These are phyloP conservation scores for Xylaria sp. DNA, from an alignment of 2,329 filamentous ascomycete genomes.

Conservation along the genomic window DNA sequence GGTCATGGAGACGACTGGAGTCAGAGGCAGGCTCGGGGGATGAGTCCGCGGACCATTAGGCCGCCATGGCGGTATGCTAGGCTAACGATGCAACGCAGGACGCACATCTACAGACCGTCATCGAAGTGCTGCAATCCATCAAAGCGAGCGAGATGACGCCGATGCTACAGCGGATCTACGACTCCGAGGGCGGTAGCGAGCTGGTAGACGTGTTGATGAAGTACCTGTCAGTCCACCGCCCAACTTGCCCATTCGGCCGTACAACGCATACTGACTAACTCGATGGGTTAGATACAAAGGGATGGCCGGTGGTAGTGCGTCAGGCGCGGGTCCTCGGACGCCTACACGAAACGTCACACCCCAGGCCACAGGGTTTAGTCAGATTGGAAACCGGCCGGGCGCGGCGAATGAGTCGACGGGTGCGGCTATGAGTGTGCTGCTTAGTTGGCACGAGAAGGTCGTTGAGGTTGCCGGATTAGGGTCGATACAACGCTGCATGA, in stretches of 20 bases:
- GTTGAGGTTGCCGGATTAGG: conserved; percentile 92
- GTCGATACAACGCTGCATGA: conserved; percentile 93
- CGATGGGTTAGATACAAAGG: conserved; percentile 76
- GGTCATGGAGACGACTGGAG: conserved; percentile 9
- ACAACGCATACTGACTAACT: conserved; percentile 19
- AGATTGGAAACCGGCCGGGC: conserved; percentile 65
- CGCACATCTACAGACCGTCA: conserved; percentile 82
- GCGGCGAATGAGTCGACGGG: conserved; percentile 71
- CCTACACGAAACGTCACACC: conserved; percentile 65
- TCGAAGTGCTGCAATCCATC: conserved; percentile 94
- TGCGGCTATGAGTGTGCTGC: conserved; percentile 91
- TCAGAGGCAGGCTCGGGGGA: conserved; percentile 13
- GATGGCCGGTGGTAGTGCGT: conserved; percentile 64
- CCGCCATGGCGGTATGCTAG: not conserved
- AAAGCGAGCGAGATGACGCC: conserved; percentile 95
- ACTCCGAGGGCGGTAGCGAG: conserved; percentile 79
- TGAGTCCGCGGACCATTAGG: conserved; percentile 26
- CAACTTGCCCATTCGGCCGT: not conserved
- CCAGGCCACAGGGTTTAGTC: conserved; percentile 87
- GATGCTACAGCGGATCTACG: conserved; percentile 81
- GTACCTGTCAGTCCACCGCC: conserved; percentile 73
- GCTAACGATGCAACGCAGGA: conserved; percentile 60
- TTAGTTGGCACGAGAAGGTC: conserved; percentile 99
- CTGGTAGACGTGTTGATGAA: conserved; percentile 95
- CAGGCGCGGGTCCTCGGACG: conserved; percentile 47